Conservation (phyloP, 495 filamentous ascomycete species). For the Lasiosphaeriaceae sp. region DNA sequence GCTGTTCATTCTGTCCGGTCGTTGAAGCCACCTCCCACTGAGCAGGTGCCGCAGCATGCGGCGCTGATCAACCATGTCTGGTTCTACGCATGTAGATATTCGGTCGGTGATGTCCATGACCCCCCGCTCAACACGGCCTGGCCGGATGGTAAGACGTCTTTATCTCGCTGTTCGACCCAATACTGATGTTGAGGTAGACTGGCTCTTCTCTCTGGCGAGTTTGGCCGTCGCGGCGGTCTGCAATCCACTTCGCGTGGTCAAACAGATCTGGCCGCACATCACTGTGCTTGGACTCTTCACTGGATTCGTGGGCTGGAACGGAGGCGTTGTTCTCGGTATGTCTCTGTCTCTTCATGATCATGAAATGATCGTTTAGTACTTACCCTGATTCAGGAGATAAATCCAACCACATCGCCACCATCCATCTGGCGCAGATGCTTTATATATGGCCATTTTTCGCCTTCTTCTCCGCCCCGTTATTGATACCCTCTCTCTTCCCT, state of each 20-base stretch:
- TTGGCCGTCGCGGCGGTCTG: constrained; percentile 52
- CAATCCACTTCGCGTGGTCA: constrained; percentile 46
- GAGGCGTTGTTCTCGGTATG: constrained; percentile 83
- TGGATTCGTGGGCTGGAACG: constrained; percentile 78
- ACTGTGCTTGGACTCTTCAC: constrained; percentile 64
- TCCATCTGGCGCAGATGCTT: constrained; percentile 89
- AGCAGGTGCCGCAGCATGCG: constrained; percentile 15
- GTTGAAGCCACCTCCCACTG: constrained; percentile 25
- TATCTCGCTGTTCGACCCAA: background rate
- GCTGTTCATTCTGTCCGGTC: constrained; percentile 48
- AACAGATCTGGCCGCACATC: constrained; percentile 62
- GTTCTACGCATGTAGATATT: constrained; percentile 33
- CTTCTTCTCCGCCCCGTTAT: constrained; percentile 84
- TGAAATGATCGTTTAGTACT: background rate
- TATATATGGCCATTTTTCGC: constrained; percentile 87
- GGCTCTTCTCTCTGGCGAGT: constrained; percentile 53
- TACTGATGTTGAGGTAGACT: constrained; percentile 24
- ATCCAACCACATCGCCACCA: constrained; percentile 81
- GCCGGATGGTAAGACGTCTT: constrained; percentile 48
- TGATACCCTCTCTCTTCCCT: constrained; percentile 46
- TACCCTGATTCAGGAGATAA: constrained; percentile 64
- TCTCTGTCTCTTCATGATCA: constrained; percentile 5
- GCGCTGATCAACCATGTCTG: constrained; percentile 20
- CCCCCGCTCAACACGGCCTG: constrained; percentile 51
- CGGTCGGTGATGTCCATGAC: constrained; percentile 62